A percentile compares a stretch with the other conserved stretches of the same genome.
phyloP scores from a whole-genome alignment of 768 basidiomycete genomes.

The Dictyophora rubrovolvata region DNA sequence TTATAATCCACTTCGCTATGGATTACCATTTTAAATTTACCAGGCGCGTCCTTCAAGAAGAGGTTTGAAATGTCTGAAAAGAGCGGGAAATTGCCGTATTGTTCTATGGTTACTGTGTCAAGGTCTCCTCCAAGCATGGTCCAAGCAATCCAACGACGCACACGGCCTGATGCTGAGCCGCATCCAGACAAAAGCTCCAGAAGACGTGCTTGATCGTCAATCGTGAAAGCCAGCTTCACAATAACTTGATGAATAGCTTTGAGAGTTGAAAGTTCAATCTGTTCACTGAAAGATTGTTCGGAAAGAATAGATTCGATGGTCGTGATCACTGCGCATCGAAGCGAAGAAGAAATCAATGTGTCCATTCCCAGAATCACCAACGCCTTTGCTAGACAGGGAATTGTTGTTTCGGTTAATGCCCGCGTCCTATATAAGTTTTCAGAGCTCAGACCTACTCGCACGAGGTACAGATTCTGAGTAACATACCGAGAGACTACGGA shows the following conservation, averaged over 20 bases:
- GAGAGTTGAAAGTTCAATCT: constrained; percentile 15
- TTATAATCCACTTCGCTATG: constrained; percentile 41
- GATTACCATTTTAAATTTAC: constrained; percentile 33
- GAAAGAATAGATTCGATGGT: constrained; percentile 38
- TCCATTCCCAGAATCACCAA: constrained; percentile 53
- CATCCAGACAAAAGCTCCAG: constrained; percentile 6
- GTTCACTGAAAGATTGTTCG: constrained; percentile 24
- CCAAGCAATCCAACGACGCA: constrained; percentile 40
- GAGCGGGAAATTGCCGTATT: constrained; percentile 38
- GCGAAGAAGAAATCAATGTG: constrained; percentile 31
- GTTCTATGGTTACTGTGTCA: constrained; percentile 4
- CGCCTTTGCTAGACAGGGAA: constrained; percentile 27
- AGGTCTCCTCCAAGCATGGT: constrained; percentile 29
- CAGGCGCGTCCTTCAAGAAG: constrained; percentile 33
- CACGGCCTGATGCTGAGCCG: constrained; percentile 1
- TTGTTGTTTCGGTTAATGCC: neutral
- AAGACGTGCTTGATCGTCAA: neutral
- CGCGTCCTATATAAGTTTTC: neutral
- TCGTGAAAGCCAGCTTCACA: neutral
- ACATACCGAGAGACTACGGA: constrained; percentile 3
- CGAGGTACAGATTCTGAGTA: neutral
- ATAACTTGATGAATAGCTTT: neutral
- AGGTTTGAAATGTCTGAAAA: constrained; percentile 39
- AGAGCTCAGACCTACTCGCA: neutral
- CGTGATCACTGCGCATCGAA: constrained; percentile 35